Evolutionary conservation across 371 early-diverging fungal genomes (phyloP).

Genomic region (Rhizopus delemar): DNA sequence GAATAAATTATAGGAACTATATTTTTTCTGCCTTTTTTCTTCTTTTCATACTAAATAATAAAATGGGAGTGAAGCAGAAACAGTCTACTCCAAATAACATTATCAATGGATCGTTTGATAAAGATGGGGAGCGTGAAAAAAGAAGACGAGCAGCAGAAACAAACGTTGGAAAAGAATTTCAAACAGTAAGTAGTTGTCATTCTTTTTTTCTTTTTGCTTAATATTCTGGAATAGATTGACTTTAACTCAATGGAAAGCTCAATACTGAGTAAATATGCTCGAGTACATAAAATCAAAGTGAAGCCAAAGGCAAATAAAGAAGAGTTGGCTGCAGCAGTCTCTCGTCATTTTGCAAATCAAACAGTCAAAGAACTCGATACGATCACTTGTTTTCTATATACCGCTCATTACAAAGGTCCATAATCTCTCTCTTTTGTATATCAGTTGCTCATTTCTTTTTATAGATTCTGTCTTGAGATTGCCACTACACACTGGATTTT

Average conservation of each 20-base stretch:
- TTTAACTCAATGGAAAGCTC: constrained; percentile 46
- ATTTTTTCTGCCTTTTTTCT: too few relatives aligned
- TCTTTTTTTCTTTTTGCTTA: not conserved
- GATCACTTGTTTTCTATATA: constrained; percentile 52
- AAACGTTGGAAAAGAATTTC: constrained; percentile 54
- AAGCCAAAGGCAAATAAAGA: constrained; percentile 40
- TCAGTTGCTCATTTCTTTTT: constrained; percentile 3
- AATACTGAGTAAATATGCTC: constrained; percentile 46
- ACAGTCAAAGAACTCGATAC: constrained; percentile 52
- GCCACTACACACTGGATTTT: constrained; percentile 31
- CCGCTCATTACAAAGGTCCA: constrained; percentile 51
- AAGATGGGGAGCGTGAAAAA: constrained; percentile 48
- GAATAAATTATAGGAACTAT: too few relatives aligned
- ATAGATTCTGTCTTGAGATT: constrained; percentile 38
- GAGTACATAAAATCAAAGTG: constrained; percentile 46
- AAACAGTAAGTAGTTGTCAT: constrained; percentile 33
- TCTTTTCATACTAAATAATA: not conserved
- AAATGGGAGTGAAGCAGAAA: constrained; percentile 41
- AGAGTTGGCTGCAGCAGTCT: constrained; percentile 47
- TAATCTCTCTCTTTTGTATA: not conserved
- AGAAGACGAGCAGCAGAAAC: constrained; percentile 37
- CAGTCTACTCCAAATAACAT: constrained; percentile 21
- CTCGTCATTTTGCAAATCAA: constrained; percentile 54
- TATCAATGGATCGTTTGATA: constrained; percentile 24
- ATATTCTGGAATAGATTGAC: constrained; percentile 36